These are phyloP conservation scores for Viola odorata DNA, from an alignment of 345 rosid genomes.

Conservation along the genomic window DNA sequence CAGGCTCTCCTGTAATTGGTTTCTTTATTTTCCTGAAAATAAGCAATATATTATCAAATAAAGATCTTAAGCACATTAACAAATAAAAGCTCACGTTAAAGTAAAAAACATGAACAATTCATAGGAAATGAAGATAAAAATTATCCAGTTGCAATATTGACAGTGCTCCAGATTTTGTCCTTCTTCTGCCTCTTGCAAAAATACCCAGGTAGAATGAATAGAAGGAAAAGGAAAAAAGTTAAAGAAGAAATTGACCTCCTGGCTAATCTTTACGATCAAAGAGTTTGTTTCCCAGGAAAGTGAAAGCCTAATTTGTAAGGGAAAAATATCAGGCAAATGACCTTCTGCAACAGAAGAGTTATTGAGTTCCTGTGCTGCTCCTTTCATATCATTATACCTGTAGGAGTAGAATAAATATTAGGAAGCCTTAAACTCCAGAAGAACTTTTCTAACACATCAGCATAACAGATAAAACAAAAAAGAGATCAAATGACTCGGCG, in stretches of 20 bases:
- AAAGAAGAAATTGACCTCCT: constrained; percentile 7
- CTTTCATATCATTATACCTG: constrained; percentile 16
- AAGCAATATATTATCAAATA: constrained; percentile 1
- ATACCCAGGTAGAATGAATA: not conserved
- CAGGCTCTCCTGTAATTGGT: constrained; percentile 66
- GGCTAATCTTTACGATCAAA: constrained; percentile 17
- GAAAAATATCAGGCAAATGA: constrained; percentile 13
- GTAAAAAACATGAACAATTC: not conserved
- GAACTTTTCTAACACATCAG: not conserved
- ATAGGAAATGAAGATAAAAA: not conserved
- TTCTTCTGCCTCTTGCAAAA: not conserved
- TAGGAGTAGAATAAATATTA: not conserved
- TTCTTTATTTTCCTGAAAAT: constrained; percentile 61
- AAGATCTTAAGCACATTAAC: not conserved
- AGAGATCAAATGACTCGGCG: not conserved
- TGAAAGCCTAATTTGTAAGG: constrained; percentile 22
- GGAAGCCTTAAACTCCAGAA: not conserved
- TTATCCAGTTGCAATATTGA: not conserved
- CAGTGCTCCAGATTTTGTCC: not conserved
- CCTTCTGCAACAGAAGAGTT: constrained; percentile 3
- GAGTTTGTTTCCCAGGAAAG: constrained; percentile 15
- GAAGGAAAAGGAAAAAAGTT: not conserved
- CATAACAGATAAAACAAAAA: not conserved
- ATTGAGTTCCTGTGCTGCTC: not conserved
- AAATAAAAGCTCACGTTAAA: not conserved